Percentiles rank a stretch among this genome's conserved stretches.
Evolutionary conservation across 1,284 basidiomycete genomes (phyloP).

Genomic region (Kwoniella shivajii): DNA sequence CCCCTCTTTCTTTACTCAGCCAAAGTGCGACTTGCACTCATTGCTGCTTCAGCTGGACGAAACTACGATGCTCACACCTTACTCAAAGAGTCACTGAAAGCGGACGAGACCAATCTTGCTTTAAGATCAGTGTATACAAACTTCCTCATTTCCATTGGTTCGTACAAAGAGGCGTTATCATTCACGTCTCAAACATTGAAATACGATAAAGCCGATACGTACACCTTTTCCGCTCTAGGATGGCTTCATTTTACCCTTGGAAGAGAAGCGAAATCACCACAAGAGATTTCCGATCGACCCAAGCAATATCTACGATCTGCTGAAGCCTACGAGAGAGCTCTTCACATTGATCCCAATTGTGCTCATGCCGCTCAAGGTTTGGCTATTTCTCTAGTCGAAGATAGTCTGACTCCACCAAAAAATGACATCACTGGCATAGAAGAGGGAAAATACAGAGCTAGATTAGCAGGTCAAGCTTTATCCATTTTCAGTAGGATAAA

Average conservation of each 20-base stretch:
- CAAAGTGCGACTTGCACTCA: constrained; percentile 82
- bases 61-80: constrained; percentile 79
- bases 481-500: constrained; percentile 84
- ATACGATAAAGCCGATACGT: constrained; percentile 81
- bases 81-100: constrained; percentile 72
- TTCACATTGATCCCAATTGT: constrained; percentile 76
- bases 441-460: constrained; percentile 63
- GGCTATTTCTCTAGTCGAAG: constrained; percentile 87
- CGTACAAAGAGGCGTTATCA: constrained; percentile 70
- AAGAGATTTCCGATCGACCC: constrained; percentile 69
- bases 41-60: constrained; percentile 68
- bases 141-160: constrained; percentile 67
- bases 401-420: constrained; percentile 64
- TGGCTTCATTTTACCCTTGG: constrained; percentile 82
- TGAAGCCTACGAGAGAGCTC: constrained; percentile 86
- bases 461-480: constrained; percentile 78
- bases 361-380: constrained; percentile 90
- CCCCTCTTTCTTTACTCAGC: constrained; percentile 58
- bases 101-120: constrained; percentile 47
- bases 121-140: constrained; percentile 76
- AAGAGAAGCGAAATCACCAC: constrained; percentile 59
- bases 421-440: constrained; percentile 53
- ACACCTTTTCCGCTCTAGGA: constrained; percentile 82
- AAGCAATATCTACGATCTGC: constrained; percentile 77
- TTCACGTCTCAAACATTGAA: constrained; percentile 84